Percentiles rank a stretch among this genome's conserved stretches.
Conservation (phyloP, 2,329 filamentous ascomycete species). For the Aspergillus carbonarius region DNA sequence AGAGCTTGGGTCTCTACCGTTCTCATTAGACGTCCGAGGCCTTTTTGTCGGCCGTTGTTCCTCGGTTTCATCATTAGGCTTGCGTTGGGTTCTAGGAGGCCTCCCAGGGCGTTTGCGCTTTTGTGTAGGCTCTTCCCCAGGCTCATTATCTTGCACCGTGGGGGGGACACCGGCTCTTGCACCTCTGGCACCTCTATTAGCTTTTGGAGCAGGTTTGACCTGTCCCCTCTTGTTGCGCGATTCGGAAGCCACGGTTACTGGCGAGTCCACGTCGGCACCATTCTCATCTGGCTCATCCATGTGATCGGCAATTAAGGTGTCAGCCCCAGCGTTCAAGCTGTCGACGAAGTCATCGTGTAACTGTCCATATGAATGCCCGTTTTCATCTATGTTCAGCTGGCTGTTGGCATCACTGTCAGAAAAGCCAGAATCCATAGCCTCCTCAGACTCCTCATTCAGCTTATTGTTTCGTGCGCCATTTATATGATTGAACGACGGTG, state of each 20-base stretch:
- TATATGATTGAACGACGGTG: conserved; percentile 26
- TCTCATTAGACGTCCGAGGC: conserved; percentile 27
- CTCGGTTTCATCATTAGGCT: conserved; percentile 19
- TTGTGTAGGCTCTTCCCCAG: conserved; percentile 18
- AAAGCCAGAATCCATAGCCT: conserved; percentile 28
- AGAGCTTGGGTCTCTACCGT: conserved; percentile 24
- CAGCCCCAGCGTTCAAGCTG: conserved; percentile 27
- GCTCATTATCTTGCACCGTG: conserved; percentile 17
- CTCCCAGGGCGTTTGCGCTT: conserved; percentile 33
- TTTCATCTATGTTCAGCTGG: conserved; percentile 34
- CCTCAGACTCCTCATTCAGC: conserved; percentile 18
- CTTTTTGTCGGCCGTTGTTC: conserved; percentile 34
- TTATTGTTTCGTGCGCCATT: conserved; percentile 24
- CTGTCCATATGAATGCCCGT: conserved; percentile 30
- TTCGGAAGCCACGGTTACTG: conserved; percentile 12
- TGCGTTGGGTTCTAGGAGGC: conserved; percentile 30
- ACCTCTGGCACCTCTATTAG: conserved; percentile 15
- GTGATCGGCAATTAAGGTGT: conserved; percentile 21
- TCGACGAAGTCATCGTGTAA: conserved; percentile 27
- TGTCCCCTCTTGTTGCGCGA: conserved; percentile 14
- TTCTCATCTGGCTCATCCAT: conserved; percentile 18
- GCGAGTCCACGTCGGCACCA: conserved; percentile 19
- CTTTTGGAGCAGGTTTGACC: conserved; percentile 17
- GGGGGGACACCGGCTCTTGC: conserved; percentile 9
- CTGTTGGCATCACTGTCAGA: conserved; percentile 38